A percentile compares a stretch with the other conserved stretches of the same genome.
Evolutionary conservation across 208 protist genomes (phyloP).

Genomic region (Strigomonas culicis): DNA sequence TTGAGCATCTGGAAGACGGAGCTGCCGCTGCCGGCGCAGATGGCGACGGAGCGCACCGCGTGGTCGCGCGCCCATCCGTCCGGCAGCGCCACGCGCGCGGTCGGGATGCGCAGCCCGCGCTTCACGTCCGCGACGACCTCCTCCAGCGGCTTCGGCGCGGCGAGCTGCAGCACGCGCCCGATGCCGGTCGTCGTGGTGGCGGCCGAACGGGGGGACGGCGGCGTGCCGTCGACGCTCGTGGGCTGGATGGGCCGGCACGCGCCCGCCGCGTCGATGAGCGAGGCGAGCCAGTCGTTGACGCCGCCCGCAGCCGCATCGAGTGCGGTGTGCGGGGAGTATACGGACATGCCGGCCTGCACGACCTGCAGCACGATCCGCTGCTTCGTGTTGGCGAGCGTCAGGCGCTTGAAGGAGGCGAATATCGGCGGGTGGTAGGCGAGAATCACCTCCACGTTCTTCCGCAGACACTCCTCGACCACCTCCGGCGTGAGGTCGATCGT

Average conservation of each 20-base stretch:
- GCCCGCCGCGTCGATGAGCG: constrained; percentile 30
- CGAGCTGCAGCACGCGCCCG: constrained; percentile 59
- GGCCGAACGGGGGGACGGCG: no score
- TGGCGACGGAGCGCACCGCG: constrained; percentile 54
- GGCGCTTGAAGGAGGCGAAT: constrained; percentile 77
- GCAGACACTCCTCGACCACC: constrained; percentile 87
- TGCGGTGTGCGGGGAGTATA: constrained; percentile 93
- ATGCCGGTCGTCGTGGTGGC: constrained; percentile 30
- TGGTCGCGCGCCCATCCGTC: constrained; percentile 29
- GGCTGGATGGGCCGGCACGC: constrained; percentile 40
- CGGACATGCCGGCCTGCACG: constrained; percentile 70
- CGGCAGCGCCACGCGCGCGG: constrained; percentile 73
- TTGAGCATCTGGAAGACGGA: constrained; percentile 59
- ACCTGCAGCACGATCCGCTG: constrained; percentile 67
- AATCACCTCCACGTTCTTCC: constrained; percentile 63
- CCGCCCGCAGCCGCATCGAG: constrained; percentile 75
- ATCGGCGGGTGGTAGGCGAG: constrained; percentile 92
- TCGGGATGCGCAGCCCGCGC: constrained; percentile 39
- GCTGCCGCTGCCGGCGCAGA: constrained; percentile 88
- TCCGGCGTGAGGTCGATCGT: constrained; percentile 90
- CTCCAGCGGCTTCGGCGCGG: constrained; percentile 27
- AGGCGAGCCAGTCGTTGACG: constrained; percentile 92
- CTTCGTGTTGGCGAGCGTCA: constrained; percentile 68
- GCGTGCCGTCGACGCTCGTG: constrained; percentile 24
- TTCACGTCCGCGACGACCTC: constrained; percentile 62